Conservation (phyloP, 164 flowering plant species). For the Kingdonia uniflora region DNA sequence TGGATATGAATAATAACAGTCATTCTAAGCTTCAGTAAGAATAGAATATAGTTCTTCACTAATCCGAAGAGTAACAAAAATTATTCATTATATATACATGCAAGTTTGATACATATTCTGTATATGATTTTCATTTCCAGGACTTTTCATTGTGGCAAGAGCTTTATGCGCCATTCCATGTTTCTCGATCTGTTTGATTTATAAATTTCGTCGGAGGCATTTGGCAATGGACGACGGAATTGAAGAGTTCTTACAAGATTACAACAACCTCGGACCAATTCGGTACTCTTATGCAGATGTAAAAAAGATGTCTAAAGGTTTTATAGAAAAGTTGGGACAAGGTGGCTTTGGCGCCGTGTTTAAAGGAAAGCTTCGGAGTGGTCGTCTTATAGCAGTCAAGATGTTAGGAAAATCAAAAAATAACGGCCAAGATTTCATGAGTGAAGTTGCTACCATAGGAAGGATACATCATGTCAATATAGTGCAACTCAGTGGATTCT, state of each 20-base stretch:
- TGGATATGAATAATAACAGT: no score
- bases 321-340: conserved; percentile 8
- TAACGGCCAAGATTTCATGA: conserved; percentile 10
- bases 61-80: no score
- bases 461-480: conserved; percentile 9
- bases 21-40: no score
- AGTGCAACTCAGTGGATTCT: conserved; percentile 5
- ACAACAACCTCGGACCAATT: neutral
- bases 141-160: neutral
- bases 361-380: conserved; percentile 3
- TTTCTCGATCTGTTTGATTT: conserved; percentile 1
- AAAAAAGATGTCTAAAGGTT: conserved; percentile 3
- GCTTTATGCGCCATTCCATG: neutral
- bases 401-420: neutral
- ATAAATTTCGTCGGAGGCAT: conserved; percentile 1
- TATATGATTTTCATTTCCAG: neutral
- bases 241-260: conserved; percentile 5
- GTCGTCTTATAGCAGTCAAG: conserved; percentile 1
- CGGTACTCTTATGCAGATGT: conserved; percentile 5
- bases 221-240: neutral
- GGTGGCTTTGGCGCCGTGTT: conserved; percentile 9
- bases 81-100: no score
- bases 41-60: no score
- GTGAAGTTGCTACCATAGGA: conserved; percentile 7
- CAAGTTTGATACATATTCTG: no score